Evolutionary conservation across 176 grass and related monocot genomes (phyloP).

Genomic region (Otatea glauca): DNA sequence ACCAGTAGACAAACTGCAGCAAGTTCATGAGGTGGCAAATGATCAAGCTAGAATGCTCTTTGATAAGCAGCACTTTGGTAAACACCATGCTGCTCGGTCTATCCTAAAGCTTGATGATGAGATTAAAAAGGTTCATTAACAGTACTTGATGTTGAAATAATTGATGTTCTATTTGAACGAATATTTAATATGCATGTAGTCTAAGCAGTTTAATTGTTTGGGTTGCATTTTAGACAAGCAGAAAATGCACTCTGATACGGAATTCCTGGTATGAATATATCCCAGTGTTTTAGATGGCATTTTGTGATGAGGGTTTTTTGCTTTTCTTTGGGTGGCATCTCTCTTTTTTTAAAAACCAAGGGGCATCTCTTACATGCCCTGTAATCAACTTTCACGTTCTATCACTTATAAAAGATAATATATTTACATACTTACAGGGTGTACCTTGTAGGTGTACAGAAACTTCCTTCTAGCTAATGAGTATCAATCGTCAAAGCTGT

Average conservation of each 20-base stretch:
- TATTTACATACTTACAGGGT: conserved; percentile 69
- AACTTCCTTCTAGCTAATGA: conserved; percentile 86
- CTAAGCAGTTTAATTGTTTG: conserved; percentile 4
- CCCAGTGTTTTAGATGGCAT: not conserved
- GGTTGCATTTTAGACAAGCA: conserved; percentile 14
- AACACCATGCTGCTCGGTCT: conserved; percentile 76
- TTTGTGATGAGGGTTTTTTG: conserved; percentile 13
- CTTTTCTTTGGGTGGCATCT: not conserved
- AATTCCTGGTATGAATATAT: not conserved
- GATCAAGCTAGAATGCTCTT: conserved; percentile 66
- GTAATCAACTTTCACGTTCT: conserved; percentile 31
- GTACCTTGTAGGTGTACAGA: conserved; percentile 84
- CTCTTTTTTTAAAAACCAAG: not conserved
- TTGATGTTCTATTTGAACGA: not conserved
- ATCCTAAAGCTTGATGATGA: conserved; percentile 79
- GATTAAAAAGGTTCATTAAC: conserved; percentile 71
- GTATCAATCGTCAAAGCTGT: conserved; percentile 95
- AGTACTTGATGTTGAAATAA: not conserved
- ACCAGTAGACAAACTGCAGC: conserved; percentile 63
- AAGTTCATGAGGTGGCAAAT: conserved; percentile 69
- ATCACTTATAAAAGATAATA: conserved; percentile 47
- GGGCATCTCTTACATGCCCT: conserved; percentile 29
- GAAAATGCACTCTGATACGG: not conserved
- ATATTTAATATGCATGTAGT: conserved; percentile 22
- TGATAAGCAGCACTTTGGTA: conserved; percentile 93